phyloP scores from a whole-genome alignment of 192 early-diverging fungal genomes.

The Entrophospora sp. region DNA sequence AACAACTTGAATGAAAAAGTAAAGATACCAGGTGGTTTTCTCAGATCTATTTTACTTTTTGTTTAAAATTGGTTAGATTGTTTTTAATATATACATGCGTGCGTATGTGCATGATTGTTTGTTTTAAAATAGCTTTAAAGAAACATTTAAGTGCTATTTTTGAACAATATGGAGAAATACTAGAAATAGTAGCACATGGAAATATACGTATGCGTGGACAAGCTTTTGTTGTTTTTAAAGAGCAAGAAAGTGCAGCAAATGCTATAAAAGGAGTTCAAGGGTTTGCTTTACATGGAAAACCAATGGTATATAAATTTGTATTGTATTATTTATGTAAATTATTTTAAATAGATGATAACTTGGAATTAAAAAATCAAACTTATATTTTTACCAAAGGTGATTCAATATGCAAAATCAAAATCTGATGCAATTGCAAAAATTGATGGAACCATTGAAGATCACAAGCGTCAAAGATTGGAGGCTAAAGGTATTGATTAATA shows the following conservation, averaged over 20 bases:
- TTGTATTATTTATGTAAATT: slow-evolving; percentile 5
- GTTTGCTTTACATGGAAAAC: slow-evolving; percentile 73
- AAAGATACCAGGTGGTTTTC: slow-evolving; percentile 55
- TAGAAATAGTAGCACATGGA: slow-evolving; percentile 70
- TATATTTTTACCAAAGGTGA: slow-evolving; percentile 23
- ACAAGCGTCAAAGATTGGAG: slow-evolving; percentile 47
- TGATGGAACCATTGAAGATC: slow-evolving; percentile 59
- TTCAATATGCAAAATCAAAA: slow-evolving; percentile 48
- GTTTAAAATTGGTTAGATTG: too few relatives aligned
- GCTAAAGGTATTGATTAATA: slow-evolving; percentile 52
- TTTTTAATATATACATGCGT: too few relatives aligned
- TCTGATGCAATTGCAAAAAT: slow-evolving; percentile 54
- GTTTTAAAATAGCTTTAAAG: slow-evolving; percentile 47
- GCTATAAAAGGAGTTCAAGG: slow-evolving; percentile 80
- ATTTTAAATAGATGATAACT: not conserved
- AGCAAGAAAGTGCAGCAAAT: slow-evolving; percentile 58
- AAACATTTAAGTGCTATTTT: slow-evolving; percentile 72
- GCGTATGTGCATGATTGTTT: not conserved
- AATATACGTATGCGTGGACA: slow-evolving; percentile 87
- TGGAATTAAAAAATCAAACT: too few relatives aligned
- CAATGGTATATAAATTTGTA: slow-evolving; percentile 48
- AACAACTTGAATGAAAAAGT: slow-evolving; percentile 75
- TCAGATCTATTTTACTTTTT: too few relatives aligned
- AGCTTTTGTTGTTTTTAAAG: slow-evolving; percentile 82
- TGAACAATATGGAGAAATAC: slow-evolving; percentile 71